These are phyloP conservation scores for Suhomyces coccinellae DNA, from an alignment of 1,139 yeast genomes.

Conservation along the genomic window DNA sequence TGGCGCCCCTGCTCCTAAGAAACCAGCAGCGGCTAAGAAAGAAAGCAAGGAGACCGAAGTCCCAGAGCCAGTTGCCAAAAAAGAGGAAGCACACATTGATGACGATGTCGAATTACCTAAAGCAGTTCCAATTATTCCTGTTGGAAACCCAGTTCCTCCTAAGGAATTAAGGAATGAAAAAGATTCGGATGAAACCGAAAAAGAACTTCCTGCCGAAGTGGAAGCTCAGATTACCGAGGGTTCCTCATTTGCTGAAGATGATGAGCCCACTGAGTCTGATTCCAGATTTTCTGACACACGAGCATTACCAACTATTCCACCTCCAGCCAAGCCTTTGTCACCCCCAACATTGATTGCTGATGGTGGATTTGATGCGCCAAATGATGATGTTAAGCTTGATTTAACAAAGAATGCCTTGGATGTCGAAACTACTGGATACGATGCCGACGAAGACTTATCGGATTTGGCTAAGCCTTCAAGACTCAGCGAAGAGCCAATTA, in stretches of 20 bases:
- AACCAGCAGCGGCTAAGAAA: conserved; percentile 12
- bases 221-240: conserved; percentile 14
- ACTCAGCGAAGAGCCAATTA: not conserved
- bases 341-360: conserved; percentile 19
- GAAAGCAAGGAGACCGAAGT: conserved; percentile 17
- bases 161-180: conserved; percentile 1
- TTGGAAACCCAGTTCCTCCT: conserved; percentile 23
- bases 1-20: conserved; percentile 40
- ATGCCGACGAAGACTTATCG: conserved; percentile 47
- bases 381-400: conserved; percentile 15
- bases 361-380: conserved; percentile 21
- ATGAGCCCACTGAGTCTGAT: conserved; percentile 28
- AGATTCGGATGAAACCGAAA: not conserved
- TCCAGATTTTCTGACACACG: conserved; percentile 20
- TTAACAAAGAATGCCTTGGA: conserved; percentile 21
- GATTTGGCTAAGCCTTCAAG: conserved; percentile 26
- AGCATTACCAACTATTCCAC: conserved; percentile 16
- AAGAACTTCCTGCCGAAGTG: not conserved
- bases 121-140: conserved; percentile 55
- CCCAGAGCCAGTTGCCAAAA: conserved; percentile 4
- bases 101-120: conserved; percentile 17
- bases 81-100: not conserved
- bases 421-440: conserved; percentile 42
- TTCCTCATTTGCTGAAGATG: conserved; percentile 34
- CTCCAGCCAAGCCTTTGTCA: conserved; percentile 14